phyloP scores from a whole-genome alignment of 129 eudicot species.

The Helichrysum umbraculigerum region DNA sequence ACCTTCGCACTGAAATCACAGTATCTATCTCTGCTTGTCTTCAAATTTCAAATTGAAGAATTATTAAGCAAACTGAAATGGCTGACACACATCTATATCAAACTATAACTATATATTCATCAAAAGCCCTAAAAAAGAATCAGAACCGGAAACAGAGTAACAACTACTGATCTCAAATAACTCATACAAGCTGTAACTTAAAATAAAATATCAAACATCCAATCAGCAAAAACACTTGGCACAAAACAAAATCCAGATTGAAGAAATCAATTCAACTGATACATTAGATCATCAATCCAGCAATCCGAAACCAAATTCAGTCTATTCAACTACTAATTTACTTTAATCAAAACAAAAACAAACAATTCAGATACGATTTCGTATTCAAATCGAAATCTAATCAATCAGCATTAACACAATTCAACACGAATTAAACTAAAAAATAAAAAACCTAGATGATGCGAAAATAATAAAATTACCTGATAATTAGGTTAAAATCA shows the following conservation, averaged over 20 bases:
- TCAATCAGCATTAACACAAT: neutral
- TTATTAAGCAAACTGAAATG: neutral
- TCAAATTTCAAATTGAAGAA: neutral
- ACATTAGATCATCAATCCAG: conserved; percentile 2
- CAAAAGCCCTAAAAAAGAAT: neutral
- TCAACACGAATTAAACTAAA: neutral
- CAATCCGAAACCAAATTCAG: neutral
- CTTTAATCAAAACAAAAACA: no score
- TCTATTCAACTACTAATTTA: neutral
- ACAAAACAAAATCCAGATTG: conserved; percentile 1
- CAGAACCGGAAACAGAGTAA: neutral
- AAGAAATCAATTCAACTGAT: conserved; percentile 5
- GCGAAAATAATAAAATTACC: conserved; percentile 3
- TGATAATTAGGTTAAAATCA: conserved; percentile 4
- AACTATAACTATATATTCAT: neutral
- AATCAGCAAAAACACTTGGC: neutral
- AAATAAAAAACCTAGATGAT: neutral
- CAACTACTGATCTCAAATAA: neutral
- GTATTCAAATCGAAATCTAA: neutral
- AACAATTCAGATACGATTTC: neutral
- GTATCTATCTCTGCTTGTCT: neutral
- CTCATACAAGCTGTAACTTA: no score
- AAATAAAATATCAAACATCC: neutral
- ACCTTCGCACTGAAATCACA: neutral
- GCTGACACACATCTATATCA: neutral